These are phyloP conservation scores for Penicillium sp. DNA, from an alignment of 2,329 filamentous ascomycete species.

Conservation along the genomic window DNA sequence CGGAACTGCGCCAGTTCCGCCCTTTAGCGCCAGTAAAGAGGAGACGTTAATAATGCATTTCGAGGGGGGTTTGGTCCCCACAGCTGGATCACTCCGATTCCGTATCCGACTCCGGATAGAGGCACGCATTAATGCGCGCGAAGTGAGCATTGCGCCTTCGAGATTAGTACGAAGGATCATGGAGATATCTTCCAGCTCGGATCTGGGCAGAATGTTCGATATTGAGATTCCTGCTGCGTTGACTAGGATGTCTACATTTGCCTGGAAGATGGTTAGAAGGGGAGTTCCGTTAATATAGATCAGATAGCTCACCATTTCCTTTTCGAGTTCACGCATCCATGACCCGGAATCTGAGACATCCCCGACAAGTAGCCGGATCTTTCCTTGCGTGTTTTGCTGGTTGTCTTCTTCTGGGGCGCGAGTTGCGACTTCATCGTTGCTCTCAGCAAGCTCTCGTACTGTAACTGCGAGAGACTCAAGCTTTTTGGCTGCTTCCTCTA, in stretches of 20 bases:
- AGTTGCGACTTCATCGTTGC: conserved; percentile 15
- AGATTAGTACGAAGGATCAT: conserved; percentile 69
- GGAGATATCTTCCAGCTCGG: conserved; percentile 50
- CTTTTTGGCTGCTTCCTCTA: conserved; percentile 38
- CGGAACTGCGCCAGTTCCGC: conserved; percentile 66
- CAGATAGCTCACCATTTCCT: conserved; percentile 32
- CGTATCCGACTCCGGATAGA: conserved; percentile 31
- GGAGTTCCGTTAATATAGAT: background rate
- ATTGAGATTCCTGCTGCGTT: conserved; percentile 77
- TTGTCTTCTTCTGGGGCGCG: conserved; percentile 16
- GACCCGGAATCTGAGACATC: conserved; percentile 35
- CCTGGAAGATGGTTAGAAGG: conserved; percentile 17
- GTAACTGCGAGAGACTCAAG: conserved; percentile 9
- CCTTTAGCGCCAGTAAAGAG: conserved; percentile 68
- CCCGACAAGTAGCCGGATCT: conserved; percentile 32
- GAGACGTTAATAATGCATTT: conserved; percentile 81
- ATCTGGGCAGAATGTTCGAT: conserved; percentile 59
- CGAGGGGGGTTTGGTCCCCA: conserved; percentile 54
- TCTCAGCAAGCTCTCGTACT: background rate
- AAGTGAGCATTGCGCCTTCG: conserved; percentile 41
- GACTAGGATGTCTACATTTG: conserved; percentile 59
- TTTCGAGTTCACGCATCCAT: conserved; percentile 37
- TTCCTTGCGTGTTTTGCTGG: conserved; percentile 12
- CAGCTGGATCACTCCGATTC: conserved; percentile 18
- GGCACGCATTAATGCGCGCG: conserved; percentile 36